Evolutionary conservation across 192 early-diverging fungal species (phyloP).

Genomic region (Pilaira anomala): DNA sequence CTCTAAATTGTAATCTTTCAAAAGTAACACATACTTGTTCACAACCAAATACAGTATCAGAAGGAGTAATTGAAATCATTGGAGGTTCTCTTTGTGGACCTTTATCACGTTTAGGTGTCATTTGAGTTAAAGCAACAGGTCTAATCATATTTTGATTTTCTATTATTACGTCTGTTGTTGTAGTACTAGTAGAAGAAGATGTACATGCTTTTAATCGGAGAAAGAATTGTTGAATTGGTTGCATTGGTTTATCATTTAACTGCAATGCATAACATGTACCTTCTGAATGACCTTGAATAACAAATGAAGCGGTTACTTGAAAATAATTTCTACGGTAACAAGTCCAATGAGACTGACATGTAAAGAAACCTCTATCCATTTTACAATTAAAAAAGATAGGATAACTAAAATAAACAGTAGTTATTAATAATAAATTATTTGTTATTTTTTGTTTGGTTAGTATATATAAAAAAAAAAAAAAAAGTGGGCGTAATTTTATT

Average conservation of each 20-base stretch:
- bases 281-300: conserved; percentile 17
- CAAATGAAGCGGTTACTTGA: conserved; percentile 68
- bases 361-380: conserved; percentile 15
- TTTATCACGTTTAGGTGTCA: conserved; percentile 91
- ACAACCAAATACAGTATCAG: conserved; percentile 8
- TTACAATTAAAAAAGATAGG: conserved; percentile 10
- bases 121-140: conserved; percentile 77
- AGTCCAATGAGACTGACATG: conserved; percentile 54
- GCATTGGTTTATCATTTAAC: conserved; percentile 44
- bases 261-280: conserved; percentile 30
- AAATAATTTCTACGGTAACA: conserved; percentile 95
- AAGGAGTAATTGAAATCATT: conserved; percentile 19
- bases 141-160: conserved; percentile 65
- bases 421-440: too few species aligned
- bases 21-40: conserved; percentile 59
- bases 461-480: background rate
- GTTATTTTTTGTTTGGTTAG: too few species aligned
- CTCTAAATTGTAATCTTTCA: conserved; percentile 90
- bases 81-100: conserved; percentile 65
- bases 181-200: conserved; percentile 51
- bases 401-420: background rate
- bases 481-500: background rate
- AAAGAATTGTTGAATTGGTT: conserved; percentile 56
- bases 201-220: conserved; percentile 50
- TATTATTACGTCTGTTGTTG: conserved; percentile 45